These are phyloP conservation scores for Puccinia hordei DNA, from an alignment of 1,284 basidiomycete genomes.

Conservation along the genomic window DNA sequence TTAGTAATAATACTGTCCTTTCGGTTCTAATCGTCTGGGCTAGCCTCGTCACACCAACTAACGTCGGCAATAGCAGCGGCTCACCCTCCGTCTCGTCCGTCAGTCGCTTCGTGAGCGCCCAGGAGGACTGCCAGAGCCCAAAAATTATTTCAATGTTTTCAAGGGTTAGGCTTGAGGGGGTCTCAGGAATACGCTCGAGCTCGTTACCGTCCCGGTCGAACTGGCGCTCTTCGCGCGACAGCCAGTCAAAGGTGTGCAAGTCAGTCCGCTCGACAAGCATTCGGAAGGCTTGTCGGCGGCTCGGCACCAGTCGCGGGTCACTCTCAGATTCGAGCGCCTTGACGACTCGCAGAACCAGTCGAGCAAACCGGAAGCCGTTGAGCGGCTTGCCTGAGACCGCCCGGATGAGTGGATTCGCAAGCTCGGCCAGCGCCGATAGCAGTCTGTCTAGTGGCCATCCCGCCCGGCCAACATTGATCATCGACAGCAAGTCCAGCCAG, in stretches of 20 bases:
- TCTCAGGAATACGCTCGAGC: background rate
- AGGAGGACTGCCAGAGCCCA: conserved; percentile 31
- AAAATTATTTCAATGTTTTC: conserved; percentile 13
- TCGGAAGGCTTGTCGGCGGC: conserved; percentile 30
- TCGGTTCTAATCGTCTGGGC: conserved; percentile 15
- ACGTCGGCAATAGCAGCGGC: conserved; percentile 20
- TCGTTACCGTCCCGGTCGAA: conserved; percentile 43
- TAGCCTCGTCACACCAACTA: conserved; percentile 25
- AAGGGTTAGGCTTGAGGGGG: background rate
- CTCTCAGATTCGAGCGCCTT: conserved; percentile 30
- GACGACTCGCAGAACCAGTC: conserved; percentile 20
- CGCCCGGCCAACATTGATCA: conserved; percentile 15
- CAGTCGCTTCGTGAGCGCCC: conserved; percentile 24
- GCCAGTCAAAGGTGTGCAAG: conserved; percentile 38
- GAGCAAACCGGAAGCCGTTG: conserved; percentile 22
- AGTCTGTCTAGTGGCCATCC: conserved; percentile 38
- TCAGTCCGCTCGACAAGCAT: conserved; percentile 33
- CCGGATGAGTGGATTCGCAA: conserved; percentile 37
- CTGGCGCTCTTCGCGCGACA: conserved; percentile 7
- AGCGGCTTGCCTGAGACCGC: conserved; percentile 36
- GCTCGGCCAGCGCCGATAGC: conserved; percentile 4
- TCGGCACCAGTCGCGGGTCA: conserved; percentile 25
- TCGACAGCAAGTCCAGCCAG: conserved; percentile 28
- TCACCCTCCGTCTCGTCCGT: background rate
- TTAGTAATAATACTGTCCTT: conserved; percentile 16